phyloP scores from a whole-genome alignment of 106 monocot genomes.

The Iris macrosiphon region DNA sequence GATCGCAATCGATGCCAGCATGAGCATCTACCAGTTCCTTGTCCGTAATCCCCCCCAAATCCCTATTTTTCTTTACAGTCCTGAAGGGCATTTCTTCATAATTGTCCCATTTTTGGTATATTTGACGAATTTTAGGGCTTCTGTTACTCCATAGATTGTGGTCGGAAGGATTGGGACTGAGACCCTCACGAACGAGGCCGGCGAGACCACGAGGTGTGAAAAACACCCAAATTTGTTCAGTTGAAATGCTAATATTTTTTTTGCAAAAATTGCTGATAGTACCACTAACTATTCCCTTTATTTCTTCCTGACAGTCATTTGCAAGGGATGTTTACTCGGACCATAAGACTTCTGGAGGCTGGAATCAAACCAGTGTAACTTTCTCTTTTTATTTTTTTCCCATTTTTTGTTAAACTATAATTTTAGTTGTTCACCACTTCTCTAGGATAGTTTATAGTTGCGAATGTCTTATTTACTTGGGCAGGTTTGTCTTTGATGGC shows the following conservation, averaged over 20 bases:
- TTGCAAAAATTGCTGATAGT: neutral
- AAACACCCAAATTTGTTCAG: neutral
- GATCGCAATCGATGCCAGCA: conserved; percentile 89
- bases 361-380: conserved; percentile 97
- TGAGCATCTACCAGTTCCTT: conserved; percentile 97
- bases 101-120: too few species aligned
- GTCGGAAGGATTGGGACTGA: conserved; percentile 85
- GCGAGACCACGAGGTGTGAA: conserved; percentile 85
- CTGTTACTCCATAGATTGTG: too few species aligned
- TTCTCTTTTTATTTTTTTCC: too few species aligned
- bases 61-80: too few species aligned
- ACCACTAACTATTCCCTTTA: too few species aligned
- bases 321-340: conserved; percentile 96
- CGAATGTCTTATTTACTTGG: conserved; percentile 12
- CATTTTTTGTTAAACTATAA: too few species aligned
- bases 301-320: conserved; percentile 73
- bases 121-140: too few species aligned
- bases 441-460: too few species aligned
- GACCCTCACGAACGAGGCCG: conserved; percentile 91
- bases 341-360: conserved; percentile 87
- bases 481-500: conserved; percentile 97
- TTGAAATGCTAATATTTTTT: too few species aligned
- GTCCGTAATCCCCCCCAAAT: conserved; percentile 35
- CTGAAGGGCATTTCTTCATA: too few species aligned
- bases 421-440: neutral